These are phyloP conservation scores for Cyclotella cryptica DNA, from an alignment of 108 stramenopile species.

Conservation along the genomic window DNA sequence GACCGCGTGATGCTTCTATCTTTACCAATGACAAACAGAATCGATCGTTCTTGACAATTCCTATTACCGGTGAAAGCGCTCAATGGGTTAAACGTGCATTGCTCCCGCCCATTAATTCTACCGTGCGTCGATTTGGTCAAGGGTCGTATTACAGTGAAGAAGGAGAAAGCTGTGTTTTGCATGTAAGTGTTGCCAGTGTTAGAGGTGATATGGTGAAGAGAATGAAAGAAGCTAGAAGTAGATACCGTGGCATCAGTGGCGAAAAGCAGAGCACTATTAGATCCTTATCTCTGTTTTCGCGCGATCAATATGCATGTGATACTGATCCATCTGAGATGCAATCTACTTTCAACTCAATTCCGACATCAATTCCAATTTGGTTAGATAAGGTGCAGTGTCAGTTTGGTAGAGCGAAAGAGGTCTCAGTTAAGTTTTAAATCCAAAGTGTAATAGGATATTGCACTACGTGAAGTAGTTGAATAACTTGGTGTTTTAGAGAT, in stretches of 20 bases:
- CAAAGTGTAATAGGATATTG: no score
- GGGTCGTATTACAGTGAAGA: constrained; percentile 25
- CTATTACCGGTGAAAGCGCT: constrained; percentile 25
- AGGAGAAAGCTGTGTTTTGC: constrained; percentile 36
- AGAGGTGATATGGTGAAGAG: constrained; percentile 41
- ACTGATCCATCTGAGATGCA: not conserved
- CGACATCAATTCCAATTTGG: constrained; percentile 31
- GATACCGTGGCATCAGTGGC: not conserved
- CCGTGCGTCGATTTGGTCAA: constrained; percentile 39
- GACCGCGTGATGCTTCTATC: constrained; percentile 31
- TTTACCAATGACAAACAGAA: constrained; percentile 40
- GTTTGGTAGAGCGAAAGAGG: constrained; percentile 36
- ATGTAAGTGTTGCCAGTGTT: constrained; percentile 52
- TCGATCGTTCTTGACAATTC: constrained; percentile 44
- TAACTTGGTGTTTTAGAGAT: no score
- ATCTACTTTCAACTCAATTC: constrained; percentile 2
- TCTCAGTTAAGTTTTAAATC: constrained; percentile 13
- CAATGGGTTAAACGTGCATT: constrained; percentile 37
- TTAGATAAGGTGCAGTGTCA: constrained; percentile 32
- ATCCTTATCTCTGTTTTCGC: constrained; percentile 24
- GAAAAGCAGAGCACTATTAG: not conserved
- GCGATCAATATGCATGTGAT: not conserved
- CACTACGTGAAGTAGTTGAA: no score
- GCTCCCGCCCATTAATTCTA: constrained; percentile 41
- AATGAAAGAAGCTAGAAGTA: constrained; percentile 8